phyloP scores from a whole-genome alignment of 805 yeast species.

The Ogataea nitratoaversa region DNA sequence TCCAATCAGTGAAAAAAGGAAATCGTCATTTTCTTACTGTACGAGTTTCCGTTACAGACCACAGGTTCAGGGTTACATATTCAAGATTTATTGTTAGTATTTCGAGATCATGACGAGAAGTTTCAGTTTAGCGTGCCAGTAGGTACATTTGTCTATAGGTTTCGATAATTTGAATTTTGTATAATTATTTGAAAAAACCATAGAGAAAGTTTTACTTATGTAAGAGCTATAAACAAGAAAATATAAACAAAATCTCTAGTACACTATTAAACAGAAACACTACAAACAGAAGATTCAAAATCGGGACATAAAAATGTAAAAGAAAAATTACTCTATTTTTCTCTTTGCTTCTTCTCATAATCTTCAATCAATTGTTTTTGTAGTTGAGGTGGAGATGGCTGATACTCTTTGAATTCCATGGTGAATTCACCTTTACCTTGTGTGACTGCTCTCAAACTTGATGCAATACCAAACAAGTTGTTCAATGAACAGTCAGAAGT shows the following conservation, averaged over 20 bases:
- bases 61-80: too few relatives aligned
- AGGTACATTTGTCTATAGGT: too few relatives aligned
- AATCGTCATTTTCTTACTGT: too few relatives aligned
- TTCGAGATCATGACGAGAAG: too few relatives aligned
- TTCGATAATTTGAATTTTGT: not conserved
- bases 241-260: slow-evolving; percentile 1
- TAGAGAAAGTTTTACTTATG: not conserved
- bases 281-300: not conserved
- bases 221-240: slow-evolving; percentile 3
- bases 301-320: not conserved
- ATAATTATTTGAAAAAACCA: not conserved
- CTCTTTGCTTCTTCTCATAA: slow-evolving; percentile 53
- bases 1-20: too few relatives aligned
- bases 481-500: slow-evolving; percentile 95
- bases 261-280: too few relatives aligned
- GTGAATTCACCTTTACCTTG: slow-evolving; percentile 99
- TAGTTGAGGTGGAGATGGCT: slow-evolving; percentile 85
- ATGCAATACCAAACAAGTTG: slow-evolving; percentile 94
- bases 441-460: slow-evolving; percentile 90
- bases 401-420: slow-evolving; percentile 87
- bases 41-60: too few relatives aligned
- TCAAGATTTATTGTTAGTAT: too few relatives aligned
- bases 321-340: slow-evolving; percentile 4
- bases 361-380: slow-evolving; percentile 89
- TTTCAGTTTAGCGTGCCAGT: too few relatives aligned